Percentiles rank a stretch among this genome's conserved stretches.
Conservation (phyloP, 306 rosid genomes). For the Amphicarpaea edgeworthii region DNA sequence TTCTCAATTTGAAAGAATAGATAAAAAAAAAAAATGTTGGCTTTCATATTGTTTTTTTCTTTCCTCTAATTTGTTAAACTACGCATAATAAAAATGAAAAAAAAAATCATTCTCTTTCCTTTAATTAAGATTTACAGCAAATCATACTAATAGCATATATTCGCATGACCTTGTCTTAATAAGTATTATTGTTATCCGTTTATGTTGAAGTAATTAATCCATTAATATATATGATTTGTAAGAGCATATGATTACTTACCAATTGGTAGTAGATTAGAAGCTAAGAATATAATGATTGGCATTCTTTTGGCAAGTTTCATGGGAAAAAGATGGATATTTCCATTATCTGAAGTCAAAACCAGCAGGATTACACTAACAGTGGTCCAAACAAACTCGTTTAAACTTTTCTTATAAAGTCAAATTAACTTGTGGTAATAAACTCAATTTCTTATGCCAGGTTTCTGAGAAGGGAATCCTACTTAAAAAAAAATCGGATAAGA, state of each 20-base stretch:
- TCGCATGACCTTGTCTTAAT: not conserved
- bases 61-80: too few species aligned
- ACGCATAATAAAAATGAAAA: too few species aligned
- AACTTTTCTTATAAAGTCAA: not conserved
- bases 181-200: not conserved
- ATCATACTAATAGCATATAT: not conserved
- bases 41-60: too few species aligned
- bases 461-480: too few species aligned
- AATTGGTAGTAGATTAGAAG: slow-evolving; percentile 29
- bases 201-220: slow-evolving; percentile 21
- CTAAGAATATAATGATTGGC: slow-evolving; percentile 37
- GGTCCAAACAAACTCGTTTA: slow-evolving; percentile 23
- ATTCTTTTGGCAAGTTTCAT: not conserved
- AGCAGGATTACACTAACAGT: not conserved
- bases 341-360: not conserved
- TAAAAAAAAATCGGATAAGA: too few species aligned
- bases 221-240: not conserved
- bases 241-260: slow-evolving; percentile 25
- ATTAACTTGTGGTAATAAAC: not conserved
- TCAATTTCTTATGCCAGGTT: too few species aligned
- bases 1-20: too few species aligned
- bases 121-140: not conserved
- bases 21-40: too few species aligned
- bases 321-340: not conserved
- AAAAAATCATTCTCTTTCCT: not conserved